phyloP scores from a whole-genome alignment of 2,329 filamentous ascomycete species.

The Alternaria infectoria region DNA sequence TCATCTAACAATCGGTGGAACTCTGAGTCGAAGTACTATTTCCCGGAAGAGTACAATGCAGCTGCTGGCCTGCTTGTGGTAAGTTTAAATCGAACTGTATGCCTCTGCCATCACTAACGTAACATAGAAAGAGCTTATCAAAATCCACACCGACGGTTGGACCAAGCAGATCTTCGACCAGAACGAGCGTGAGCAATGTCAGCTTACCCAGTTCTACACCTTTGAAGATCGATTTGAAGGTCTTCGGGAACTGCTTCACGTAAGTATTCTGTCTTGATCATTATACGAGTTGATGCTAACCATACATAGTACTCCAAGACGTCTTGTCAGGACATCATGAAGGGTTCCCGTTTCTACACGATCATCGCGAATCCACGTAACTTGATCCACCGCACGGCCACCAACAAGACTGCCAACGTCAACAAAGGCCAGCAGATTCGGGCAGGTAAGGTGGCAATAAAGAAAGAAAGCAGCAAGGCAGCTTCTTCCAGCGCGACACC shows the following conservation, averaged over 20 bases:
- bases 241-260: slow-evolving; percentile 9
- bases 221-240: slow-evolving; percentile 16
- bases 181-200: slow-evolving; percentile 5
- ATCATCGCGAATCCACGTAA: slow-evolving; percentile 10
- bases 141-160: slow-evolving; percentile 7
- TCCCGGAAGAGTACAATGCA: background rate
- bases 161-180: background rate
- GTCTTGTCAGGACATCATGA: slow-evolving; percentile 18
- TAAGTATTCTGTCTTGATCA: background rate
- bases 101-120: background rate
- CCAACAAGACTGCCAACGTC: slow-evolving; percentile 13
- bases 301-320: slow-evolving; percentile 12
- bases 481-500: too few relatives aligned
- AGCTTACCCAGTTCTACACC: slow-evolving; percentile 11
- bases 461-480: background rate
- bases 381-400: slow-evolving; percentile 7
- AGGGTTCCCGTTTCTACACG: slow-evolving; percentile 6
- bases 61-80: slow-evolving; percentile 8
- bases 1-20: slow-evolving; percentile 12
- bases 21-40: slow-evolving; percentile 1
- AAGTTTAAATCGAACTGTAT: background rate
- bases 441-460: background rate
- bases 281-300: background rate
- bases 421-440: background rate
- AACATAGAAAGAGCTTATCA: background rate